Conservation (phyloP, 257 asterid species). For the Marsdenia floribunda region DNA sequence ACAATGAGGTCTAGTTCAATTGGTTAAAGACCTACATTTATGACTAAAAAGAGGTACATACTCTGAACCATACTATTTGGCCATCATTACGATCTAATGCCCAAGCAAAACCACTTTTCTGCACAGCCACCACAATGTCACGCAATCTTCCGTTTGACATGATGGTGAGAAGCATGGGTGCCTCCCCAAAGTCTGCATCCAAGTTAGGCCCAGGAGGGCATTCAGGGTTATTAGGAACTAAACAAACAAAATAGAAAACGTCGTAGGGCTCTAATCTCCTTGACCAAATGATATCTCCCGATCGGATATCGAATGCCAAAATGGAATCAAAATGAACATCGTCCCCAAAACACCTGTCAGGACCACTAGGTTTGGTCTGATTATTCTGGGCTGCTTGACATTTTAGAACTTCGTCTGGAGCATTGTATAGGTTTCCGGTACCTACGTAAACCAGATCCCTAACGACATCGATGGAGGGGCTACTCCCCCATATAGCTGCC, state of each 20-base stretch:
- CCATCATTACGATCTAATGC: slow-evolving; percentile 55
- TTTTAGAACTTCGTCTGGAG: slow-evolving; percentile 47
- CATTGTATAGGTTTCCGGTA: slow-evolving; percentile 61
- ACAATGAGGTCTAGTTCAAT: too few species aligned
- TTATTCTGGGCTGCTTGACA: slow-evolving; percentile 56
- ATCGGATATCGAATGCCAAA: slow-evolving; percentile 41
- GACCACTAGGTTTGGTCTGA: slow-evolving; percentile 37
- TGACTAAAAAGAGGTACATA: slow-evolving; percentile 8
- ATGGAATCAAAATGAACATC: slow-evolving; percentile 58
- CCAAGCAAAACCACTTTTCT: slow-evolving; percentile 76
- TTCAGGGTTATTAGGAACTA: slow-evolving; percentile 59
- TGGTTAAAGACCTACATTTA: too few species aligned
- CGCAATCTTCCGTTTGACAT: slow-evolving; percentile 23
- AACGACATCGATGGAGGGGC: slow-evolving; percentile 52
- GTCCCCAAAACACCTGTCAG: slow-evolving; percentile 46
- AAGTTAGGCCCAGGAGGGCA: slow-evolving; percentile 65
- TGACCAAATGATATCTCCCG: slow-evolving; percentile 56
- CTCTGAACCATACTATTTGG: slow-evolving; percentile 46
- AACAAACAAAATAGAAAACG: slow-evolving; percentile 53
- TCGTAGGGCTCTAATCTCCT: slow-evolving; percentile 56
- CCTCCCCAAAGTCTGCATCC: slow-evolving; percentile 88
- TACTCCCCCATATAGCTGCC: slow-evolving; percentile 77
- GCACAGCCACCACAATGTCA: slow-evolving; percentile 65
- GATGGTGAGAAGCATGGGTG: slow-evolving; percentile 57
- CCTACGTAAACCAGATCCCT: slow-evolving; percentile 46